Evolutionary conservation across 345 rosid species (phyloP).

Genomic region (Eucalyptus erythrocorys): DNA sequence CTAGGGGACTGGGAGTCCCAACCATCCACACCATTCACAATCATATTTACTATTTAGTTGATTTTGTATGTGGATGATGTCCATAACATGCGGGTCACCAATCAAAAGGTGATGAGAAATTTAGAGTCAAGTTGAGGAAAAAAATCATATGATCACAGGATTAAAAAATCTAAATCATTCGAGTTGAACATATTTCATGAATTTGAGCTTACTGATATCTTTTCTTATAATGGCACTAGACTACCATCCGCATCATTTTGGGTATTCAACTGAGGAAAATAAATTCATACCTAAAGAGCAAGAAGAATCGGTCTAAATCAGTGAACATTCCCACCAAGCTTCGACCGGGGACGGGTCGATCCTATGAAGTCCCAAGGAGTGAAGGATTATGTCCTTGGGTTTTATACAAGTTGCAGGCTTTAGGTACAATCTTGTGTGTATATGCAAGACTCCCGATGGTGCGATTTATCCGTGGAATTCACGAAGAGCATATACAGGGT

Average conservation of each 20-base stretch:
- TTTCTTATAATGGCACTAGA: not conserved
- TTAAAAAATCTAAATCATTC: no score
- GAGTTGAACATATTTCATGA: not conserved
- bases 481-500: fast-evolving
- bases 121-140: not conserved
- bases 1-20: not conserved
- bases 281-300: not conserved
- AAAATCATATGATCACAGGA: not conserved
- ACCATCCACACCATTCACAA: not conserved
- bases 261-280: not conserved
- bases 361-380: not conserved
- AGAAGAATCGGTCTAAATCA: not conserved
- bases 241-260: not conserved
- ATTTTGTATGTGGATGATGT: not conserved
- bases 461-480: not conserved
- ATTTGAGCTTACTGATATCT: not conserved
- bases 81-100: fast-evolving
- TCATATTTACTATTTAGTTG: not conserved
- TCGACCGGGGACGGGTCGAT: not conserved
- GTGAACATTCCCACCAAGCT: not conserved
- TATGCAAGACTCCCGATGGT: not conserved
- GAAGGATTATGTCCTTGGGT: not conserved
- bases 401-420: not conserved
- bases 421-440: not conserved
- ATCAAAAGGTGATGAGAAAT: not conserved